Evolutionary conservation across 257 asterid genomes (phyloP), one percentile per base, ranked within the genome.

Genomic region (Solanum acaule): DNA sequence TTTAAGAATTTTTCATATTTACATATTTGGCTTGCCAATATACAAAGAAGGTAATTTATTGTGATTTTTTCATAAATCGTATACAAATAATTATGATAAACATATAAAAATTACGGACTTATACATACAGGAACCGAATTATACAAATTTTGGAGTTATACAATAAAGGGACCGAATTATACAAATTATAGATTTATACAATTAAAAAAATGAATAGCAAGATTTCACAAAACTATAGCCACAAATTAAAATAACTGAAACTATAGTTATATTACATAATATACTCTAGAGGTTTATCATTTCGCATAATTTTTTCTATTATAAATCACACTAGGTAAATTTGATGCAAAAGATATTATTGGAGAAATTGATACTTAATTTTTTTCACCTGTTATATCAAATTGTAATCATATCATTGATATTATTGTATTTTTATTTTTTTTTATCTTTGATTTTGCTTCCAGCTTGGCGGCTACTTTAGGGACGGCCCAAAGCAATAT

Each of bases 81-180:
- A 49, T 6, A 49, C 23, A 6, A 49, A 15, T 15, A 49, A 3
- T 0, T 49, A 15, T 7, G 20, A 15, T 15, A 49, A 49, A 16
- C 0, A 52, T 16, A 52, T 52, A 16, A 2, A 52, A 52, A 52
- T 52, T 16, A 52, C 20, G 23, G 0, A 16, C 2, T 16, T 49
- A 49, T 16, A 49, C 22, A 1, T 0, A 49, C 1, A 15, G 0
- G 0, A 49, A 49, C 0, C 8, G 0, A 16, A 52, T 15, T 2
- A 49, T 2, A 52, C 23, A 52, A 52, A 6, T 16, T 52, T 0
- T 52, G 0, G 0, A 52, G 20, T 52, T 52, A 52, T 52, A 49
- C 61, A 52, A 46, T 46, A 52, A 15, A 52, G 3, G 8, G 9
- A 16, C 0, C 61, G 8, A 49, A 49, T 49, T 49, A 49, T 49